Base-by-base conservation (phyloP, 345 rosid species). In the Citrus sp. region DNA sequence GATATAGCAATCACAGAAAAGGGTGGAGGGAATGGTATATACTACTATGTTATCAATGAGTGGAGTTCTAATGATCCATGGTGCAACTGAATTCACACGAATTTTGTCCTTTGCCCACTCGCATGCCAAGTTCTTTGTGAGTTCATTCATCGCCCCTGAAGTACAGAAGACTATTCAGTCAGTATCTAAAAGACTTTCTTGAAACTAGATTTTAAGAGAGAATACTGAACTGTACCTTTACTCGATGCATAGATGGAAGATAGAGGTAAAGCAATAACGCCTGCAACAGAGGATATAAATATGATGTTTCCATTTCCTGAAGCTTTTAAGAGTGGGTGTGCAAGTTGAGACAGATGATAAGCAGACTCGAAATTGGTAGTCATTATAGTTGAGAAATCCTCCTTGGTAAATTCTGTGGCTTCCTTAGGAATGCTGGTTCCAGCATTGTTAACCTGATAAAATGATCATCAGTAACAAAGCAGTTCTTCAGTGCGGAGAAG, bases 91-190 rank as follows among this genome's bases (percentile, higher is more conserved):
- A 73, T 88, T 88, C 66, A 64, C 40, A 19, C 89, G 81, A 75
- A 88, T 81, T 13, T 82, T 81, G 84, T 86, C 87, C 55, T 82
- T 81, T 7, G 86, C 87, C 90, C 90, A 88, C 76, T 86, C 89
- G 34, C 85, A 84, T 64, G 89, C 90, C 80, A 88, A 78, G 80
- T 82, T 84, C 73, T 71, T 86, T 16, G 84, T 76, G 8, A 86
- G 72, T 74, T 86, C 84, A 74, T 88, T 86, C 7, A 86, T 77
- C 3, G 88, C 90, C 21, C 83, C 88, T 84, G 81, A 24, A 40
- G 18, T 16, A 14, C 21, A 32, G 24, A 32, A 64, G 9, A 64
- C 19, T 64, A 18, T 30, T 0, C 21, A 16, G 42, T 1, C 0
- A 16, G 40, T 9, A 60, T 18, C 5, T 5, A 16, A 51, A 51